Evolutionary conservation across 768 basidiomycete species (phyloP).

Genomic region (Obba rivulosa): DNA sequence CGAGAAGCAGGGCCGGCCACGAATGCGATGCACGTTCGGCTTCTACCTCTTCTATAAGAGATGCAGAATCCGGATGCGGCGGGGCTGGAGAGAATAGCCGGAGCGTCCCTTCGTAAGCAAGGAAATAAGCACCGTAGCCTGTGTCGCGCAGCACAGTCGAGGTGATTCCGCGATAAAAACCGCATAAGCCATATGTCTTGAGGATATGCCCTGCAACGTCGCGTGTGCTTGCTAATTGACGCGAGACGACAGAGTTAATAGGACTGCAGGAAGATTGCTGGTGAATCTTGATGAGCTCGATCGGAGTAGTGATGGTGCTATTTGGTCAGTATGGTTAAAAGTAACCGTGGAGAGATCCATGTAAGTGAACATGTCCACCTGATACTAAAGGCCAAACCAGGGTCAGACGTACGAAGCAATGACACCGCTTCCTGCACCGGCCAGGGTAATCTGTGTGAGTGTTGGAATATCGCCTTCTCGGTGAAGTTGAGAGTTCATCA

Average conservation of each 20-base stretch:
- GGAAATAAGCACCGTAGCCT: constrained; percentile 85
- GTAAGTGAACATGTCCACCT: too few relatives aligned
- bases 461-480: constrained; percentile 46
- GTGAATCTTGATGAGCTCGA: constrained; percentile 84
- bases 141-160: constrained; percentile 73
- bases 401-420: constrained; percentile 73
- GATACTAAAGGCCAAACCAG: too few relatives aligned
- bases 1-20: constrained; percentile 61
- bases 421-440: constrained; percentile 77
- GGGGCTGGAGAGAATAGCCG: constrained; percentile 28
- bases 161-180: constrained; percentile 72
- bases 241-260: not conserved
- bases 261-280: constrained; percentile 48
- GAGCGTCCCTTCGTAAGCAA: constrained; percentile 58
- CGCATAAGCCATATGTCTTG: constrained; percentile 49
- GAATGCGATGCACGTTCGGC: constrained; percentile 27
- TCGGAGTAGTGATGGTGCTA: constrained; percentile 76
- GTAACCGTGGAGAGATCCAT: too few relatives aligned
- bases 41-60: constrained; percentile 38
- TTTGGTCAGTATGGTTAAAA: too few relatives aligned
- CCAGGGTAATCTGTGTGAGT: constrained; percentile 66
- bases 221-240: constrained; percentile 15
- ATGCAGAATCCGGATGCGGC: constrained; percentile 26
- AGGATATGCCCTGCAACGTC: constrained; percentile 55
- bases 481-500: constrained; percentile 63